phyloP scores from a whole-genome alignment of 2,329 filamentous ascomycete genomes.

The Helotiales sp. region DNA sequence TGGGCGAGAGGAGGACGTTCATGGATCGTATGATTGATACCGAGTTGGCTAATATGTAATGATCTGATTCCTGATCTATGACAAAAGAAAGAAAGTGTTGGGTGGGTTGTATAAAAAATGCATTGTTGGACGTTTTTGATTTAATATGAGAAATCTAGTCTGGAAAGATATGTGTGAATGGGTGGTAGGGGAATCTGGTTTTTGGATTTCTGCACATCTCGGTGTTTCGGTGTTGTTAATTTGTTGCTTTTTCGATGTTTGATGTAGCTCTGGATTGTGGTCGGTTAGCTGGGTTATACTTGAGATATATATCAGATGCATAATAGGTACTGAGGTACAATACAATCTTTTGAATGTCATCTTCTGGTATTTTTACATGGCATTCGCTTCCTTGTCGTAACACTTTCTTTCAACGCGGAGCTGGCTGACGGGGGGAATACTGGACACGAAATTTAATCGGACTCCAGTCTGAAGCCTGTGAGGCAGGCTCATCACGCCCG shows the following conservation, averaged over 20 bases:
- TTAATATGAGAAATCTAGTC: background rate
- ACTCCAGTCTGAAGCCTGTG: too few relatives aligned
- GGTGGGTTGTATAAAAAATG: conserved; percentile 1
- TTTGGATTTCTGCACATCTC: too few relatives aligned
- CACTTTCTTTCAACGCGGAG: too few relatives aligned
- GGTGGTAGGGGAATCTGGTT: conserved; percentile 5
- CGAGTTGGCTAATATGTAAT: conserved; percentile 90
- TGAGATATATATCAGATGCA: conserved; percentile 8
- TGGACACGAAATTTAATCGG: too few relatives aligned
- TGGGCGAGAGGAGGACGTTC: conserved; percentile 84
- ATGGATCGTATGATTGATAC: conserved; percentile 92
- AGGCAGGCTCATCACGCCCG: too few relatives aligned
- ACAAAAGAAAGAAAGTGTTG: background rate
- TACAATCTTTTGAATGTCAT: conserved; percentile 14
- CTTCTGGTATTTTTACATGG: background rate
- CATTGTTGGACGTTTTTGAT: conserved; percentile 1
- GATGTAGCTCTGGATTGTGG: background rate
- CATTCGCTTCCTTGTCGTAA: too few relatives aligned
- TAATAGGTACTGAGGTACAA: conserved; percentile 19
- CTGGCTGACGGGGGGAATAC: too few relatives aligned
- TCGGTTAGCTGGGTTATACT: background rate
- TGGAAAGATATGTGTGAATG: background rate
- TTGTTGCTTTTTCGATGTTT: background rate
- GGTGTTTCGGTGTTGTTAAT: conserved; percentile 14
- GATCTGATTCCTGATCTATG: background rate